phyloP scores from a whole-genome alignment of 1,284 basidiomycete species.

The Irpex sp. region DNA sequence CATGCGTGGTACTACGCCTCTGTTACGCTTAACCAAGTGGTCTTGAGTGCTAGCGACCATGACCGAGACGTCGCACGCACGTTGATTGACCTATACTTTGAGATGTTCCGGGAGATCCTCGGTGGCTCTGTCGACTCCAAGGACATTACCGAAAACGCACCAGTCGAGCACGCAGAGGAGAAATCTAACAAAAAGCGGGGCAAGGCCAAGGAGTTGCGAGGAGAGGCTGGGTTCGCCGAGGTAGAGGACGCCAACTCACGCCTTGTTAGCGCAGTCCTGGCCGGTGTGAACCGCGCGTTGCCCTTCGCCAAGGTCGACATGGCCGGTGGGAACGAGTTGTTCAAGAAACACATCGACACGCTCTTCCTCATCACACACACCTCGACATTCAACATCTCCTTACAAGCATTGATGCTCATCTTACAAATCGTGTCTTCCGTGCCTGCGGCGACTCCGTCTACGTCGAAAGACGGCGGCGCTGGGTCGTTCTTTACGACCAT shows the following conservation, averaged over 20 bases:
- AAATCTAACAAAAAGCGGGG: slow-evolving; percentile 26
- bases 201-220: slow-evolving; percentile 42
- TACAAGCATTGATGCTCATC: slow-evolving; percentile 92
- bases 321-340: slow-evolving; percentile 46
- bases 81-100: slow-evolving; percentile 92
- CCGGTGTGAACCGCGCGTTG: slow-evolving; percentile 93
- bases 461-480: slow-evolving; percentile 24
- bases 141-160: slow-evolving; percentile 27
- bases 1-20: slow-evolving; percentile 80
- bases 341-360: slow-evolving; percentile 88
- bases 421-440: slow-evolving; percentile 73
- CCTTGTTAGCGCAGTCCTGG: slow-evolving; percentile 88
- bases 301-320: slow-evolving; percentile 83
- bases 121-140: slow-evolving; percentile 40
- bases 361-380: slow-evolving; percentile 94
- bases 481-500: slow-evolving; percentile 45
- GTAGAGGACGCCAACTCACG: slow-evolving; percentile 82
- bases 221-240: slow-evolving; percentile 63
- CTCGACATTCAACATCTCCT: slow-evolving; percentile 94
- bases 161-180: slow-evolving; percentile 15
- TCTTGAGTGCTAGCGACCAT: slow-evolving; percentile 59
- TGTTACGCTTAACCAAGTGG: slow-evolving; percentile 93
- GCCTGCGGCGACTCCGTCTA: slow-evolving; percentile 33
- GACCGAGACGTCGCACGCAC: slow-evolving; percentile 80
- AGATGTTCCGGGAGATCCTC: slow-evolving; percentile 89